Base-by-base conservation (phyloP, 1,284 basidiomycete species). In the Marasmius fiardii region DNA sequence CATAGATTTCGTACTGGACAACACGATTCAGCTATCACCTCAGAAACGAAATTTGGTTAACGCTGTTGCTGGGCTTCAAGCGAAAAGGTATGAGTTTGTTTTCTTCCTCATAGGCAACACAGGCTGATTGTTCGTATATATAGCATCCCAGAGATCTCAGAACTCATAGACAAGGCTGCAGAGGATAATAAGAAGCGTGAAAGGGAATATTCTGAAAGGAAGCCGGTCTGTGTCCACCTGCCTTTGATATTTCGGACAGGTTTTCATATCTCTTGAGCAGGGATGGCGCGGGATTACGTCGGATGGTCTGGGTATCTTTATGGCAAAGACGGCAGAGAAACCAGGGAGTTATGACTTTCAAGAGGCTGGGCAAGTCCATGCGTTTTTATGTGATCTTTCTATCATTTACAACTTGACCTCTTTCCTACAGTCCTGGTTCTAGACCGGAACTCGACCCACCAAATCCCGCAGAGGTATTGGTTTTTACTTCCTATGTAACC, bases 1-100 rank as follows among this genome's bases (percentile, higher is more conserved):
- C 18, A 16, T 57, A 6, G 44, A 48, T n/a, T 53, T 50, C 28
- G 51, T 49, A 28, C 34, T 57, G n/a, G 55, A 57, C n/a, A 49
- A 57, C 20, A 53, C 55, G 10, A 18, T 53, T 33, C 51, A 49
- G 48, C 41, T 23, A 7, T 11, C 3, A 4, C 35, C 35, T 37
- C 12, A 37, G 12, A 37, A 37, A 37, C 35, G 35, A n/a, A 11
- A 5, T 3, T 37, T 37, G 35, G 12, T 12, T n/a, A n/a, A 37
- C n/a, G 35, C 5, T 12, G n/a, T 37, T 37, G 35, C 35, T 12
- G 35, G 35, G 12, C 35, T 37, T 37, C 35, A 37, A n/a, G 35
- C n/a, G 35, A n/a, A 37, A 12, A 2, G n/a, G 35, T 37, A 37
- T 12, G 35, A 11, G 12, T n/a, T 5, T n/a, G n/a, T 37, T n/a